phyloP scores from a whole-genome alignment of 2,329 filamentous ascomycete genomes.

The Magnaporthiopsis incrustans region DNA sequence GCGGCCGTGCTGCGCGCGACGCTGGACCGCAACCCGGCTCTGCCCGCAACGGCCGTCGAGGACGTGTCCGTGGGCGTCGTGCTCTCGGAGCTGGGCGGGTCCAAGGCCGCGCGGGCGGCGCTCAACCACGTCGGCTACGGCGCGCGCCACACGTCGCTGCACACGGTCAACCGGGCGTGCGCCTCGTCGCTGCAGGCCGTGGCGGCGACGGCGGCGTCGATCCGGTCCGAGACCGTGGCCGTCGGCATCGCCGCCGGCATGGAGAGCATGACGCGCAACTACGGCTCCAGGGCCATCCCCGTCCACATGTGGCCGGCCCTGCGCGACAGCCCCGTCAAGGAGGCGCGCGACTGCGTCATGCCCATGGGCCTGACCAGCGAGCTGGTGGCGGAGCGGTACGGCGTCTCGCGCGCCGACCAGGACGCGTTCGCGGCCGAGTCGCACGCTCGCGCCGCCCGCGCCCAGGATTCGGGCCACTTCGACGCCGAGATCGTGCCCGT shows the following conservation, averaged over 20 bases:
- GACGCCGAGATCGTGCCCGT: constrained; percentile 79
- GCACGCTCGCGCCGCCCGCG: constrained; percentile 64
- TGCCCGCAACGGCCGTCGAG: constrained; percentile 61
- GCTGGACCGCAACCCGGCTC: constrained; percentile 61
- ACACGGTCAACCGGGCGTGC: constrained; percentile 86
- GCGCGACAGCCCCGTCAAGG: constrained; percentile 47
- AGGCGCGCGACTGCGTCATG: constrained; percentile 85
- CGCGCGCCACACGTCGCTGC: constrained; percentile 58
- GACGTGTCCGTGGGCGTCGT: constrained; percentile 86
- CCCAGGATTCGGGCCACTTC: constrained; percentile 63
- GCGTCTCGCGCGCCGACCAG: constrained; percentile 66
- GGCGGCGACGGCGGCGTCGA: constrained; percentile 63
- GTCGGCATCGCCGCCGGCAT: constrained; percentile 79
- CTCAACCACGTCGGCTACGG: constrained; percentile 76
- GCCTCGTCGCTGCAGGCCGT: constrained; percentile 71
- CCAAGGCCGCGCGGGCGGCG: constrained; percentile 86
- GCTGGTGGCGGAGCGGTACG: constrained; percentile 75
- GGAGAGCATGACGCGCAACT: constrained; percentile 95
- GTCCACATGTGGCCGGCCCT: constrained; percentile 71
- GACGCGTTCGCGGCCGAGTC: constrained; percentile 72
- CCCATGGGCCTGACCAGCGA: constrained; percentile 86
- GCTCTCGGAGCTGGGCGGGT: constrained; percentile 81
- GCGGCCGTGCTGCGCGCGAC: constrained; percentile 59
- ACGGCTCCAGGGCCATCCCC: constrained; percentile 77
- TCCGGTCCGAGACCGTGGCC: constrained; percentile 58